Evolutionary conservation across 306 rosid species (phyloP).

Genomic region (Mimosa pudica): DNA sequence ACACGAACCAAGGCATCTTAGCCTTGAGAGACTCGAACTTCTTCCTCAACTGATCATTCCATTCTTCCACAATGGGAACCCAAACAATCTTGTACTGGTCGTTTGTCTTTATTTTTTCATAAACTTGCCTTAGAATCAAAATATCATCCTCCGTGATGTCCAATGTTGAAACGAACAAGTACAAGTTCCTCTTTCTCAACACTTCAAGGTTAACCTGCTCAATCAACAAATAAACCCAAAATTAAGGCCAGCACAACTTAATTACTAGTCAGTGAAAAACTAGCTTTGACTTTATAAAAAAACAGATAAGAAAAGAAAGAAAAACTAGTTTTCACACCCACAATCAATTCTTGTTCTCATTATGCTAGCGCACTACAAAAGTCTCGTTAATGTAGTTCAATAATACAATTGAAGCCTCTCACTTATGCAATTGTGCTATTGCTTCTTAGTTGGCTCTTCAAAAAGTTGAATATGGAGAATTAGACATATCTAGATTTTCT

Average conservation of each 20-base stretch:
- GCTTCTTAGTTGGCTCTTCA: no score
- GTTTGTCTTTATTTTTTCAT: constrained; percentile 34
- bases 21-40: constrained; percentile 42
- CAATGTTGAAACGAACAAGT: constrained; percentile 47
- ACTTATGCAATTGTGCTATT: neutral
- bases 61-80: constrained; percentile 60
- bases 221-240: neutral
- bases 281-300: no score
- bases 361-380: neutral
- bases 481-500: no score
- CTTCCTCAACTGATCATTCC: constrained; percentile 40
- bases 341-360: neutral
- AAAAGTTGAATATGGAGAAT: no score
- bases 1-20: constrained; percentile 54
- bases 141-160: constrained; percentile 45
- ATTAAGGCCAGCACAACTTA: neutral
- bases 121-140: constrained; percentile 29
- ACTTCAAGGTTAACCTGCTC: constrained; percentile 41
- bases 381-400: neutral
- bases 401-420: neutral
- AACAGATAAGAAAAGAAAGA: no score
- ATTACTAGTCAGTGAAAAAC: no score
- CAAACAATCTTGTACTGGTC: constrained; percentile 50
- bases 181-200: constrained; percentile 44
- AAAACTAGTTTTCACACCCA: neutral